These are phyloP conservation scores for Yamadazyma phyllophila DNA, from an alignment of 805 yeast species.

Conservation along the genomic window DNA sequence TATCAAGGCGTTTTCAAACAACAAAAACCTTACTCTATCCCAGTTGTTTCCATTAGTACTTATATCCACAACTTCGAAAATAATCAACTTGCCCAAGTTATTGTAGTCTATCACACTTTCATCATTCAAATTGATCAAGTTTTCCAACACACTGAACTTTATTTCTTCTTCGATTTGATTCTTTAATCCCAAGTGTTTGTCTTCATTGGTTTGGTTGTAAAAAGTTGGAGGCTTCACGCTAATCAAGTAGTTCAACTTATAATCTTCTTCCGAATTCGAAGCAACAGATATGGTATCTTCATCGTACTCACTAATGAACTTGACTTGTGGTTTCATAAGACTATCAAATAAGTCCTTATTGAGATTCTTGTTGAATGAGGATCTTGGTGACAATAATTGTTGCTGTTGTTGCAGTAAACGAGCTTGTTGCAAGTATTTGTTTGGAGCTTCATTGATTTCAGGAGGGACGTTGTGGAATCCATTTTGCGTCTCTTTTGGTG, in stretches of 20 bases:
- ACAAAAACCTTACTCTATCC: slow-evolving; percentile 33
- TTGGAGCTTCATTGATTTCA: neutral
- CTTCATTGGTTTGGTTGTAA: slow-evolving; percentile 10
- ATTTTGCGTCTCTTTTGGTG: neutral
- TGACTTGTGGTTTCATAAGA: slow-evolving; percentile 15
- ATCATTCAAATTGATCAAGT: slow-evolving; percentile 8
- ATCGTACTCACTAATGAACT: slow-evolving; percentile 8
- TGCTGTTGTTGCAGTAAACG: slow-evolving; percentile 8
- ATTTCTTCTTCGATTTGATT: slow-evolving; percentile 14
- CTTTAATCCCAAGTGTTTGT: slow-evolving; percentile 12
- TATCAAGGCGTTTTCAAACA: slow-evolving; percentile 31
- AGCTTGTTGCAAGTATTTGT: neutral
- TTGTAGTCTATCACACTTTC: slow-evolving; percentile 12
- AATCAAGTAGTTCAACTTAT: slow-evolving; percentile 18
- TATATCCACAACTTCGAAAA: slow-evolving; percentile 43
- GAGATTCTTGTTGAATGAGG: slow-evolving; percentile 15
- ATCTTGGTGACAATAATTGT: slow-evolving; percentile 16
- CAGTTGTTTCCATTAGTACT: slow-evolving; percentile 44
- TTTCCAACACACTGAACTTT: slow-evolving; percentile 9
- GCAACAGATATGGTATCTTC: slow-evolving; percentile 3
- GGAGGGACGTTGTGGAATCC: neutral
- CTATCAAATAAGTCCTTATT: slow-evolving; percentile 15
- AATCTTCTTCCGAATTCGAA: slow-evolving; percentile 4
- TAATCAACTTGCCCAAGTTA: slow-evolving; percentile 23
- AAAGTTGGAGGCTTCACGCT: slow-evolving; percentile 22